phyloP scores from a whole-genome alignment of 208 protist species.

The Trypanosoma platydactyli region DNA sequence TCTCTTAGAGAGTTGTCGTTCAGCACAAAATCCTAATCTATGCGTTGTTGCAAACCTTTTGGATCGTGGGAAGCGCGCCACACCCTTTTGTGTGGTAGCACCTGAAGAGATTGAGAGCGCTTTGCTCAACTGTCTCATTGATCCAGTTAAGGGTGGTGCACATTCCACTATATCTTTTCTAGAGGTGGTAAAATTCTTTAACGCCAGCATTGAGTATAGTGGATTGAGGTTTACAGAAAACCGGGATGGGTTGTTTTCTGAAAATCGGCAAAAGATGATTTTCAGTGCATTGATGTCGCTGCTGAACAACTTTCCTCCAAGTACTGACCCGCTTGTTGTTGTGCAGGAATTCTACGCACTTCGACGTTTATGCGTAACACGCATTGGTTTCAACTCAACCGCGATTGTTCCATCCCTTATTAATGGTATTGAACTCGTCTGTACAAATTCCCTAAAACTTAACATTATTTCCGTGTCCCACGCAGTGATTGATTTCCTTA shows the following conservation, averaged over 20 bases:
- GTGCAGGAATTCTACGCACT: conserved; percentile 79
- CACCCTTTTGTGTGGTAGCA: conserved; percentile 47
- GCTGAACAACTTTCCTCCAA: conserved; percentile 50
- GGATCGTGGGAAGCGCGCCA: conserved; percentile 68
- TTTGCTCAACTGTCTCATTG: conserved; percentile 71
- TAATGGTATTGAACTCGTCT: conserved; percentile 46
- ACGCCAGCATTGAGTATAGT: conserved; percentile 89
- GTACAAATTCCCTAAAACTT: conserved; percentile 67
- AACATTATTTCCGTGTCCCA: conserved; percentile 68
- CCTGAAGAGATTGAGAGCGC: conserved; percentile 85
- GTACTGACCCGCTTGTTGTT: conserved; percentile 33
- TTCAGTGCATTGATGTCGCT: conserved; percentile 64
- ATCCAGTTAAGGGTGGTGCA: conserved; percentile 27
- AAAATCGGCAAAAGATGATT: conserved; percentile 92
- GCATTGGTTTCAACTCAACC: conserved; percentile 86
- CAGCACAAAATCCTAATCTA: conserved; percentile 65
- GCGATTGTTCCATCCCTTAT: conserved; percentile 69
- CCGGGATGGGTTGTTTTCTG: conserved; percentile 86
- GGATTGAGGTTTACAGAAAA: conserved; percentile 88
- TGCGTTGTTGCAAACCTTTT: conserved; percentile 51
- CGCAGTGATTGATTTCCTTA: conserved; percentile 87
- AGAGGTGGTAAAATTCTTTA: conserved; percentile 80
- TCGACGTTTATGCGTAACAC: conserved; percentile 80
- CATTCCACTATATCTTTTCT: conserved; percentile 16
- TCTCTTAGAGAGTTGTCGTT: conserved; percentile 77